Base-by-base conservation (phyloP, 164 flowering plant genomes). In the Stephania japonica region DNA sequence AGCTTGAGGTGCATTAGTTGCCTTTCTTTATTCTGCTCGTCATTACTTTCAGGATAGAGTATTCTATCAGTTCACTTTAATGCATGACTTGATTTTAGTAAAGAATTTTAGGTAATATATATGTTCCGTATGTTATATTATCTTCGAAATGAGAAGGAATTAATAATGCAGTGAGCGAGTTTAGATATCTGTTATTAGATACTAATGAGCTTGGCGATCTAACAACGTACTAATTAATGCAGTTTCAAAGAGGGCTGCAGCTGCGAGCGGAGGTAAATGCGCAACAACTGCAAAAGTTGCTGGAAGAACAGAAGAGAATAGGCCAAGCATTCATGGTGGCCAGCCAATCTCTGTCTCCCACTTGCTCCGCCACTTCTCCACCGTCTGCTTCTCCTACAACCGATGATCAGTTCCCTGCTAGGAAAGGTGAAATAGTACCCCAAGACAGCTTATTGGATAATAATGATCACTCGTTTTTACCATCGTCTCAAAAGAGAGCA, bases 251-350 rank as follows among this genome's bases (percentile, higher is more conserved):
- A 41, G 43, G 44, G 41, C 41, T 75, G 49, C 73, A 75, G 65
- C 69, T 70, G 38, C 73, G 59, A 75, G 77, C 77, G 2, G 77
- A 75, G 47, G 73, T 47, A 66, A 75, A 70, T 70, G 77, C 77
- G 9, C 73, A 64, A 9, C 77, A 75, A 53, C 73, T 75, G 24
- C 73, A 75, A 19, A 70, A 64, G 73, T 64, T 75, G 62, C 43
- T 75, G 16, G 73, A 64, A 65, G 70, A 75, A 49, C 77, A 75
- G 23, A 53, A 70, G 63, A 70, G 26, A 47, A 69, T 70, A 43
- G 67, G 77, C 38, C n/a, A 75, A 47, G 70, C 70, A 27, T 75
- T 75, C 44, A 38, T 70, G 32, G 70, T 70, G 4, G 70, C 73
- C 5, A 64, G 61, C 62, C 70, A 75, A 49, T 71, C 73, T 26